Percentiles rank a stretch among this genome's conserved stretches.
phyloP scores from a whole-genome alignment of 345 rosid species.

The Dipteronia dyeriana region DNA sequence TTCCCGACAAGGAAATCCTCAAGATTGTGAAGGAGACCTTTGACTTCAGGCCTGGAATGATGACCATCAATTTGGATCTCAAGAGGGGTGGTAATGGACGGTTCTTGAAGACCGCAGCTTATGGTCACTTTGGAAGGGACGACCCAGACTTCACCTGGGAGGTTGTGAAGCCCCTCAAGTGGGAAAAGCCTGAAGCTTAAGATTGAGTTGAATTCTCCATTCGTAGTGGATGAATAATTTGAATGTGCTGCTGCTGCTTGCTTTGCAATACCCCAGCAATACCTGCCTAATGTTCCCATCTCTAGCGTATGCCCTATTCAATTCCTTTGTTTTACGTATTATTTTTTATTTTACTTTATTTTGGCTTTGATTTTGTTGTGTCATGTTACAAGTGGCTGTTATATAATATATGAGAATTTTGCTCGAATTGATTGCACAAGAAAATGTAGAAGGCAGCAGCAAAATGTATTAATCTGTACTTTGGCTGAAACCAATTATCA shows the following conservation, averaged over 20 bases:
- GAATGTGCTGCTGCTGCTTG: conserved; percentile 20
- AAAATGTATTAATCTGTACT: not conserved
- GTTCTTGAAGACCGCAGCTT: conserved; percentile 83
- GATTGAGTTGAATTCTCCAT: conserved; percentile 6
- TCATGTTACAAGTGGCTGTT: conserved; percentile 17
- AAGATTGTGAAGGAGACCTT: conserved; percentile 80
- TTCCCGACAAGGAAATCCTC: conserved; percentile 82
- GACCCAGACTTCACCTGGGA: conserved; percentile 85
- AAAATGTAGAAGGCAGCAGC: conserved; percentile 13
- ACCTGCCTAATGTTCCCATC: not conserved
- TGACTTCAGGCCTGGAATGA: conserved; percentile 92
- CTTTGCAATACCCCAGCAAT: conserved; percentile 12
- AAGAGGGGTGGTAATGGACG: conserved; percentile 67
- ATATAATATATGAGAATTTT: conserved; percentile 28
- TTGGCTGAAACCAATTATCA: not conserved
- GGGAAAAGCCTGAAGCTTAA: conserved; percentile 60
- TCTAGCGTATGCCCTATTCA: conserved; percentile 29
- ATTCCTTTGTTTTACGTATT: conserved; percentile 6
- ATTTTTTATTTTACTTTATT: not conserved
- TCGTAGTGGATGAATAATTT: conserved; percentile 31
- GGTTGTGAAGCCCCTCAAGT: conserved; percentile 74
- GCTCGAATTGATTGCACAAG: conserved; percentile 21
- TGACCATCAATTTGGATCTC: conserved; percentile 71
- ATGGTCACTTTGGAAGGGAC: conserved; percentile 82
- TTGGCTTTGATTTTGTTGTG: conserved; percentile 3